Evolutionary conservation across 202 grass and related monocot genomes (phyloP), one percentile per base, ranked within the genome.

Genomic region (Dendrocalamus latiflorus): DNA sequence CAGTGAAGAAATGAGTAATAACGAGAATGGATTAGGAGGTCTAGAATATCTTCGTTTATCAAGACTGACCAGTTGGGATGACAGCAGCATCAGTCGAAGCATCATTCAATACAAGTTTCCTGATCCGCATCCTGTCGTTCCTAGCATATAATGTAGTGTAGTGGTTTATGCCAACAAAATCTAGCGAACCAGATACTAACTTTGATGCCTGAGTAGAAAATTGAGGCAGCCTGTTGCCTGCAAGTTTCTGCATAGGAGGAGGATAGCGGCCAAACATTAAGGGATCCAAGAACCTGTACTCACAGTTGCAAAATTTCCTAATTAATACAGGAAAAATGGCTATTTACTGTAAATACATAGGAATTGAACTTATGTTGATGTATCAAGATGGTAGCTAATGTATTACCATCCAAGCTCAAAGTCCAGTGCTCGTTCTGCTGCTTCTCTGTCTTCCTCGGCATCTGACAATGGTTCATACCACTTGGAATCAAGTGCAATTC

Each of bases 141-240:
- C 87, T 89, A 80, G 65, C 95, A 93, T 98, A 98, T 69, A 95
- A 68, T 74, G 93, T 87, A 22, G 95, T 98, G 76, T 98, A 95
- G 83, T 98, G 95, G 86, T 98, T 98, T 90, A 98, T 93, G 57
- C 95, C 91, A 34, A 98, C 76, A 90, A 98, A 98, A 91, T 98
- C 89, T 21, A 98, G 64, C 1, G 93, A 91, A 51, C 92, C 83
- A 13, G 87, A 86, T 76, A 93, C 82, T 60, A 83, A 83, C 28
- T 90, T 90, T 28, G 93, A 93, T 22, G 50, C 77, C 48, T 87
- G 80, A 22, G 13, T 85, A 36, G 89, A 88, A 95, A 98, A 93
- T 21, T 81, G 78, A 55, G 91, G 95, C 39, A 98, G 89, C 71
- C 95, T 91, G 53, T 75, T 16, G 8, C 91, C 90, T 33, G 89